phyloP scores from a whole-genome alignment of 2,329 filamentous ascomycete species.

The Penicillium hesseltinei region DNA sequence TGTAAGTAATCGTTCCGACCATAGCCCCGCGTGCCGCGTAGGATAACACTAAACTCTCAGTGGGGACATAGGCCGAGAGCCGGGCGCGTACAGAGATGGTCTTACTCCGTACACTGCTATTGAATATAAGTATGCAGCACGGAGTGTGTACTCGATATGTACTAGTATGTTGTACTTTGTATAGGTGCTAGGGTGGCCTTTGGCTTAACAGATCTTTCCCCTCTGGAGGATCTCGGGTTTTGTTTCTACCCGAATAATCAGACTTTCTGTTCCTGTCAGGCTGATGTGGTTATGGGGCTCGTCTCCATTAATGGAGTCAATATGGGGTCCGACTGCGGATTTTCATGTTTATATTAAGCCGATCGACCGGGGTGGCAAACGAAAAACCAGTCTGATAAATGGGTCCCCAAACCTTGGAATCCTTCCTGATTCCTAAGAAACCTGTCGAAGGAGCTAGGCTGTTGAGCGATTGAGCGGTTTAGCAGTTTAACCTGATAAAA shows the following conservation, averaged over 20 bases:
- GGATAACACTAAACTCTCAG: neutral
- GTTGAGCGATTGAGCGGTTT: neutral
- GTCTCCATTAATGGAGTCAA: neutral
- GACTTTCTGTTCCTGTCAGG: neutral
- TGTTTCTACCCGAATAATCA: neutral
- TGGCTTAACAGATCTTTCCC: neutral
- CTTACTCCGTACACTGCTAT: neutral
- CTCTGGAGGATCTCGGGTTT: neutral
- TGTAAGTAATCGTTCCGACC: neutral
- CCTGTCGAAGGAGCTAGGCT: neutral
- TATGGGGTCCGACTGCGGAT: neutral
- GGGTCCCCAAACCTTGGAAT: neutral
- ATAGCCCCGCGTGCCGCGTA: slow-evolving; percentile 1
- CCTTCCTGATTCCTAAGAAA: neutral
- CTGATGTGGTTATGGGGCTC: neutral
- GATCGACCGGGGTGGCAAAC: neutral
- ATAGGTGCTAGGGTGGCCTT: neutral
- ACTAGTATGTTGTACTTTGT: neutral
- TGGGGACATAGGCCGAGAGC: slow-evolving; percentile 1
- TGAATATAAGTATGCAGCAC: neutral
- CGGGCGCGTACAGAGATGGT: neutral
- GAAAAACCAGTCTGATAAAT: neutral
- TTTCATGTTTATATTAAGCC: neutral
- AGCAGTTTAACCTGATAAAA: neutral
- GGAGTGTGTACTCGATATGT: neutral